A percentile compares a stretch with the other conserved stretches of the same genome.
phyloP scores from a whole-genome alignment of 2,329 filamentous ascomycete species.

The Botrytis squamosa region DNA sequence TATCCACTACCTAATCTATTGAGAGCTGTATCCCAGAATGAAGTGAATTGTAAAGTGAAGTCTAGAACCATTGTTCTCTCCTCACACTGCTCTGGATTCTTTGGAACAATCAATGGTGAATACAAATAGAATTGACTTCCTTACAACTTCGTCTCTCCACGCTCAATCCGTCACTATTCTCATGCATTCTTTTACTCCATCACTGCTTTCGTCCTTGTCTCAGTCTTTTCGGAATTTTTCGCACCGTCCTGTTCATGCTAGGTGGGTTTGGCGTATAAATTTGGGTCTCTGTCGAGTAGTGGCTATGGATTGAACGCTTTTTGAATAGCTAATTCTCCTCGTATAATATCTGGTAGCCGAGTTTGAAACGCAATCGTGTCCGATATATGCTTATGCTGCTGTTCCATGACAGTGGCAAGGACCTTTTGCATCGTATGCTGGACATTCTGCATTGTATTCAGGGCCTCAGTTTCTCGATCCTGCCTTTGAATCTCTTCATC shows the following conservation, averaged over 20 bases:
- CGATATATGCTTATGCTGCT: not conserved
- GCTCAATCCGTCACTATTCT: not conserved
- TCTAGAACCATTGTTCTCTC: not conserved
- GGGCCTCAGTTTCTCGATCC: not conserved
- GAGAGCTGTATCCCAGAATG: not conserved
- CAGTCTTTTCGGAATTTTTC: not conserved
- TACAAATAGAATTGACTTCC: fast-evolving
- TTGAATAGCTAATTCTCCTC: not conserved
- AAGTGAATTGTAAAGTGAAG: not conserved
- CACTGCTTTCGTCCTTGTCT: not conserved
- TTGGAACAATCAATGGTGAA: not conserved
- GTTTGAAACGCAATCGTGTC: not conserved
- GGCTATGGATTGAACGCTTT: not conserved
- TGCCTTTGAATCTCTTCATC: not conserved
- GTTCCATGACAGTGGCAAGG: not conserved
- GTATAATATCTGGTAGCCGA: not conserved
- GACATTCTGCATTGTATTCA: not conserved
- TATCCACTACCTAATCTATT: not conserved
- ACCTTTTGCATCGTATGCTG: not conserved
- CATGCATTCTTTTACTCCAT: not conserved
- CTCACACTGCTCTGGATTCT: too few relatives aligned
- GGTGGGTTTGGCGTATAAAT: not conserved
- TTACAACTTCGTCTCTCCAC: not conserved
- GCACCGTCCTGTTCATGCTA: not conserved
- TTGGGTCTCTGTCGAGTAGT: not conserved